Base-by-base conservation (phyloP, 2,329 filamentous ascomycete genomes). In the Exophiala mesophila region DNA sequence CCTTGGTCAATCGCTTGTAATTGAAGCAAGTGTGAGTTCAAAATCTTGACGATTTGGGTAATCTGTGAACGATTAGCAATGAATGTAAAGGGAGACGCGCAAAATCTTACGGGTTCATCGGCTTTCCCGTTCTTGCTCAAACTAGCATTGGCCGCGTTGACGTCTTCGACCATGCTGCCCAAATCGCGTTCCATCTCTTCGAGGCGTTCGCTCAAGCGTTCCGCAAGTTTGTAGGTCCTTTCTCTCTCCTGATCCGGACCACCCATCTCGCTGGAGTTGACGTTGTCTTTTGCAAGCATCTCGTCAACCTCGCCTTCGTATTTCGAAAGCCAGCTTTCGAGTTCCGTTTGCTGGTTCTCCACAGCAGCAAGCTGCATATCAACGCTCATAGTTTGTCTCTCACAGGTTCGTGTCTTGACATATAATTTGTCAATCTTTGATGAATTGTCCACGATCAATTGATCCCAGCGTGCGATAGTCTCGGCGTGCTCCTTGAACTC, bases 201-300 rank as follows among this genome's bases (percentile, higher is more conserved):
- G 52, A 98, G 73, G 53, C 87, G 81, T 60, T 94, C 87, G 8
- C 88, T 88, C 52, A 96, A 76, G 65, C 88, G 92, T 73, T 98
- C 92, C 2, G 92, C 92, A 39, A 94, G 72, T 74, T 95, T 94
- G 71, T 97, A 82, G 53, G 90, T 97, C 62, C 85, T 78, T 73
- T 98, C 92, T 35, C 92, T 82, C 70, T 98, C 92, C 65, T 94
- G 88, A 61, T 98, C 94, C 3, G 90, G 88, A 5, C 90, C 92
- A 45, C 86, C 79, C 24, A 94, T 72, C 40, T 83, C 78, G 57
- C 90, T 86, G 30, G 77, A 76, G 26, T 41, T 40, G 5, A 43
- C 37, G 28, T 39, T 49, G 29, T 56, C 54, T 60, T 85, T 83
- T 44, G 77, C 74, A 62, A 94, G 85, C 73, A 98, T 81, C 44